Evolutionary conservation across 2,329 filamentous ascomycete genomes (phyloP).

Genomic region (Diaporthe citriasiana): DNA sequence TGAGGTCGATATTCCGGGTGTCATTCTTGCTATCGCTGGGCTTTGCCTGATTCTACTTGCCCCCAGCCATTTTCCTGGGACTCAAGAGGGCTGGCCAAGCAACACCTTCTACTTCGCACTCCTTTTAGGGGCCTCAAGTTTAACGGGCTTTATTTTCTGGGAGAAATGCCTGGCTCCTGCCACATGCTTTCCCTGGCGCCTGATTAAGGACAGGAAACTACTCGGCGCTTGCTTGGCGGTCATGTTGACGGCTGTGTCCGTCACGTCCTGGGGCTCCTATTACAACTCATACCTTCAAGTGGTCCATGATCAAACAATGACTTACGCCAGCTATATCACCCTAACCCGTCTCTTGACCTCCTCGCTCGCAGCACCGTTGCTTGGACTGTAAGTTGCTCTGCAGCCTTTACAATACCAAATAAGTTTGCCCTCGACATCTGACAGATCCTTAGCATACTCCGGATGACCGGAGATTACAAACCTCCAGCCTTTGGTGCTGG

Average conservation of each 20-base stretch:
- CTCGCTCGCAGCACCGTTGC: neutral
- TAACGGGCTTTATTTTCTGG: neutral
- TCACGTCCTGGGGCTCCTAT: neutral
- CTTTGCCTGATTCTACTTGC: neutral
- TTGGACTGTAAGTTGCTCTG: neutral
- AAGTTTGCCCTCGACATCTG: too few relatives aligned
- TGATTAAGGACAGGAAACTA: neutral
- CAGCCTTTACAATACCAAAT: neutral
- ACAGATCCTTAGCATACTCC: neutral
- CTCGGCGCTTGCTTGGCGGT: neutral
- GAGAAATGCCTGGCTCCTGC: neutral
- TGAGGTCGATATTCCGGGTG: neutral
- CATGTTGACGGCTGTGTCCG: neutral
- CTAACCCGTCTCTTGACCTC: neutral
- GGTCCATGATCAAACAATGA: neutral
- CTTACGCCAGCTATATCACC: too few relatives aligned
- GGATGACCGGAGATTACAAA: neutral
- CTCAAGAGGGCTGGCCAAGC: neutral
- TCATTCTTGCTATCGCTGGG: neutral
- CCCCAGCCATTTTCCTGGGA: neutral
- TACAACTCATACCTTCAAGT: neutral
- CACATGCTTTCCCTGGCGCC: neutral
- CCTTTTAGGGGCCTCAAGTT: neutral
- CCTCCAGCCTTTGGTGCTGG: neutral
- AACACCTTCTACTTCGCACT: neutral